Percentiles rank a stretch among this genome's conserved stretches.
Evolutionary conservation across 2,329 filamentous ascomycete species (phyloP).

Genomic region (Eurotiales sp.): DNA sequence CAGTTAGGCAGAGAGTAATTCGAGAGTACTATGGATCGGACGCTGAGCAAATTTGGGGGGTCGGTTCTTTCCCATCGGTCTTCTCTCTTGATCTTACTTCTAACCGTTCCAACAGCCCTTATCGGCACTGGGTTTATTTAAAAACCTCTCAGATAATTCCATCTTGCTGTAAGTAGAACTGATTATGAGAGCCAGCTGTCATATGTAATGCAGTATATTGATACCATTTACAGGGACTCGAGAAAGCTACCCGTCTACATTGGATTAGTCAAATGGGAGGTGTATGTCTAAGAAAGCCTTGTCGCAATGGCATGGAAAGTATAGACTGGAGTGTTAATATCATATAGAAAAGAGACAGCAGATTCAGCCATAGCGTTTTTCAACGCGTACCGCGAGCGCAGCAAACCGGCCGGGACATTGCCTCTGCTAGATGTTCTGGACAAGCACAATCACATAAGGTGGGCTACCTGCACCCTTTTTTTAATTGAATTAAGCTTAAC

Average conservation of each 20-base stretch:
- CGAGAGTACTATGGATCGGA: not conserved
- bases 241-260: not conserved
- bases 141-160: not conserved
- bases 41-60: not conserved
- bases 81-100: not conserved
- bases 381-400: not conserved
- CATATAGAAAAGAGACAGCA: not conserved
- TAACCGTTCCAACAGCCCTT: not conserved
- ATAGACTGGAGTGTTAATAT: not conserved
- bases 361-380: not conserved
- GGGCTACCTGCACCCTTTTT: not conserved
- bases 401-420: not conserved
- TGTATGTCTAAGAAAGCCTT: not conserved
- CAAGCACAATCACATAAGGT: conserved; percentile 1
- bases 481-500: not conserved
- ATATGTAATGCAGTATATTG: not conserved
- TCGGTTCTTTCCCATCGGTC: not conserved
- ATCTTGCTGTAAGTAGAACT: not conserved
- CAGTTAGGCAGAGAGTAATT: not conserved
- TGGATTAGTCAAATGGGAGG: conserved; percentile 1
- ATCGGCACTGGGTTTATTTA: not conserved
- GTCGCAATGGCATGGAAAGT: not conserved
- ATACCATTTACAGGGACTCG: not conserved
- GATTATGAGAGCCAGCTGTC: not conserved
- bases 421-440: not conserved